Percentiles rank a stretch among this genome's conserved stretches.
Evolutionary conservation across 2,329 filamentous ascomycete genomes (phyloP).

Genomic region (Pezicula rhizophila): DNA sequence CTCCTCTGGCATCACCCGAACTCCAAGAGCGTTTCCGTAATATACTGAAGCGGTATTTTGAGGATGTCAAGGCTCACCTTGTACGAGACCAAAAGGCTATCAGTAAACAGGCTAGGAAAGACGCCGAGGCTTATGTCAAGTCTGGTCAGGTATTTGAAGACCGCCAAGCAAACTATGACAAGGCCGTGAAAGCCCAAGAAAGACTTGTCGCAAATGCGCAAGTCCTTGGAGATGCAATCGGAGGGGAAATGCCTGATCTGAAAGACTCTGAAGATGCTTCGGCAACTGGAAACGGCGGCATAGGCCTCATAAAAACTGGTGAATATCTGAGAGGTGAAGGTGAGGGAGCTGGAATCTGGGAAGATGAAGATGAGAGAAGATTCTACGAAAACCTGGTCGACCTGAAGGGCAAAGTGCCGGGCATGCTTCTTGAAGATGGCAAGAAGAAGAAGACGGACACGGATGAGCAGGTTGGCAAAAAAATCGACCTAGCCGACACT

Average conservation of each 20-base stretch:
- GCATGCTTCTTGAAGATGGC: constrained; percentile 84
- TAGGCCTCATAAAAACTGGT: constrained; percentile 88
- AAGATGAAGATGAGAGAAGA: constrained; percentile 93
- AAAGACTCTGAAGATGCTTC: constrained; percentile 73
- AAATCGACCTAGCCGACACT: constrained; percentile 47
- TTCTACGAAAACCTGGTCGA: constrained; percentile 98
- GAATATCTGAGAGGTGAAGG: constrained; percentile 88
- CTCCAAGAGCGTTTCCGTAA: constrained; percentile 81
- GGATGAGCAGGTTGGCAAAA: constrained; percentile 80
- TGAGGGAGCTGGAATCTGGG: constrained; percentile 93
- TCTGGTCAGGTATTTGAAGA: constrained; percentile 98
- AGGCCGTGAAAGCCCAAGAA: constrained; percentile 85
- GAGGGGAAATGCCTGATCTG: constrained; percentile 88
- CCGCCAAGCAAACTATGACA: constrained; percentile 91
- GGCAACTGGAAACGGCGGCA: constrained; percentile 63
- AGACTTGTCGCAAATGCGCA: constrained; percentile 87
- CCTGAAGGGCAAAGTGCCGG: constrained; percentile 89
- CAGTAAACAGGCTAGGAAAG: constrained; percentile 79
- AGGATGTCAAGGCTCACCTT: constrained; percentile 85
- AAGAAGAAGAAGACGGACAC: constrained; percentile 87
- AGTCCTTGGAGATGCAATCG: constrained; percentile 79
- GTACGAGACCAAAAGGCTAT: constrained; percentile 89
- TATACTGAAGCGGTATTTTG: constrained; percentile 80
- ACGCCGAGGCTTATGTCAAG: constrained; percentile 96
- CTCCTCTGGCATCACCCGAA: constrained; percentile 69